Evolutionary conservation across 2,329 filamentous ascomycete genomes (phyloP).

Genomic region (Monilinia vaccinii-corymbosi): DNA sequence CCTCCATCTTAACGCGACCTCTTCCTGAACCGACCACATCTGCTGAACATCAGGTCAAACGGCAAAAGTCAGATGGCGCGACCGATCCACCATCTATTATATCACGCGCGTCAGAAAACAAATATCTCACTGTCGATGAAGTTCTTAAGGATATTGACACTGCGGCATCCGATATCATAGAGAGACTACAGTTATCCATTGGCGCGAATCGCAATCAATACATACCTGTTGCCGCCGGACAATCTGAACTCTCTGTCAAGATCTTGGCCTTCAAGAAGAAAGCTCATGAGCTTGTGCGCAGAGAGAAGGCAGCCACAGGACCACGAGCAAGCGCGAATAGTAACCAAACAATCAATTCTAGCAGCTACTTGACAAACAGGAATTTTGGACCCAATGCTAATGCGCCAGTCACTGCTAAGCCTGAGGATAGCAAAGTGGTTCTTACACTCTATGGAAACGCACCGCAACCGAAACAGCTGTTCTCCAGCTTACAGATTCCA

Average conservation of each 20-base stretch:
- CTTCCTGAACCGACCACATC: conserved; percentile 37
- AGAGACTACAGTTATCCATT: conserved; percentile 37
- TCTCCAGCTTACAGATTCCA: conserved; percentile 68
- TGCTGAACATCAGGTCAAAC: conserved; percentile 49
- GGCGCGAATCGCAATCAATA: conserved; percentile 21
- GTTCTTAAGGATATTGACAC: conserved; percentile 49
- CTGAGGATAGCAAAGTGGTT: conserved; percentile 47
- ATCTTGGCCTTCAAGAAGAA: conserved; percentile 46
- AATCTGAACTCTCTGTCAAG: conserved; percentile 23
- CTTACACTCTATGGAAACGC: conserved; percentile 72
- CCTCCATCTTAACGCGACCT: conserved; percentile 46
- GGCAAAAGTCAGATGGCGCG: conserved; percentile 46
- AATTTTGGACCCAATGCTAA: conserved; percentile 14
- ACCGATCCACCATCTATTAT: conserved; percentile 36
- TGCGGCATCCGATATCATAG: conserved; percentile 39
- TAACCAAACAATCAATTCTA: conserved; percentile 9
- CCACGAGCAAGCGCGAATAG: conserved; percentile 29
- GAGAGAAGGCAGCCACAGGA: conserved; percentile 46
- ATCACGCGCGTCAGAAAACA: conserved; percentile 31
- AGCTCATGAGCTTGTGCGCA: conserved; percentile 52
- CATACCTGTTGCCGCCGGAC: conserved; percentile 14
- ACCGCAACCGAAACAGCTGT: conserved; percentile 66
- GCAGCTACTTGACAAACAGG: conserved; percentile 14
- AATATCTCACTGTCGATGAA: conserved; percentile 54
- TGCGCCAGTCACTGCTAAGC: conserved; percentile 29